A percentile compares a stretch with the other conserved stretches of the same genome.
These are phyloP conservation scores for Gloeopeniophorella convolvens DNA, from an alignment of 768 basidiomycete genomes.

Conservation along the genomic window DNA sequence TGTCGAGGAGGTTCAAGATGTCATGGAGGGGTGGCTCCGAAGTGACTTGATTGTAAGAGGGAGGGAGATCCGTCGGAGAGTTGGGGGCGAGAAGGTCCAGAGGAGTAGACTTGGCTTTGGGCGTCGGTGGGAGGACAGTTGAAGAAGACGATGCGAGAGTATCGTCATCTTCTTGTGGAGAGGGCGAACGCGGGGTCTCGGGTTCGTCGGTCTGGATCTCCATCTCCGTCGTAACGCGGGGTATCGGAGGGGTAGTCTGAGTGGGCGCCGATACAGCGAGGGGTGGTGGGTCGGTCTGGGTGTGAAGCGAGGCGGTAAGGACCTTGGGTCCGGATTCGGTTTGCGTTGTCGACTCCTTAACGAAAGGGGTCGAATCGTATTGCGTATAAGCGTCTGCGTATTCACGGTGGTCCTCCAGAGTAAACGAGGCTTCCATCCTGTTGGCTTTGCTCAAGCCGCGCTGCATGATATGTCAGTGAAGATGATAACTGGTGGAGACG, in stretches of 20 bases:
- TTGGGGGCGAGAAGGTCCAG: conserved; percentile 10
- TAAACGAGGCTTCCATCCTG: conserved; percentile 34
- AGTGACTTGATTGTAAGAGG: conserved; percentile 61
- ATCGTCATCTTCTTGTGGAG: conserved; percentile 41
- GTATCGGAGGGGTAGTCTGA: conserved; percentile 23
- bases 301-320: conserved; percentile 39
- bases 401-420: conserved; percentile 59
- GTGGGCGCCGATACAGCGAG: conserved; percentile 19
- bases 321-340: conserved; percentile 55
- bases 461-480: conserved; percentile 1
- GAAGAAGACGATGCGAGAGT: conserved; percentile 68
- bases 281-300: conserved; percentile 38
- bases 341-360: conserved; percentile 42
- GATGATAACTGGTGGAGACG: not conserved
- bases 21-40: conserved; percentile 26
- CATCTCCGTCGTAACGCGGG: conserved; percentile 38
- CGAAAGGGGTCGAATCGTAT: conserved; percentile 54
- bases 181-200: conserved; percentile 39
- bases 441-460: conserved; percentile 52
- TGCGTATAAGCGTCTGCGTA: conserved; percentile 72
- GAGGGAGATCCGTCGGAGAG: conserved; percentile 52
- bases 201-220: conserved; percentile 60
- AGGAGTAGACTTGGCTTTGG: conserved; percentile 37
- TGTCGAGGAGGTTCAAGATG: conserved; percentile 17
- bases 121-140: conserved; percentile 65